phyloP scores from a whole-genome alignment of 192 early-diverging fungal species.

The Linnemannia hyalina region DNA sequence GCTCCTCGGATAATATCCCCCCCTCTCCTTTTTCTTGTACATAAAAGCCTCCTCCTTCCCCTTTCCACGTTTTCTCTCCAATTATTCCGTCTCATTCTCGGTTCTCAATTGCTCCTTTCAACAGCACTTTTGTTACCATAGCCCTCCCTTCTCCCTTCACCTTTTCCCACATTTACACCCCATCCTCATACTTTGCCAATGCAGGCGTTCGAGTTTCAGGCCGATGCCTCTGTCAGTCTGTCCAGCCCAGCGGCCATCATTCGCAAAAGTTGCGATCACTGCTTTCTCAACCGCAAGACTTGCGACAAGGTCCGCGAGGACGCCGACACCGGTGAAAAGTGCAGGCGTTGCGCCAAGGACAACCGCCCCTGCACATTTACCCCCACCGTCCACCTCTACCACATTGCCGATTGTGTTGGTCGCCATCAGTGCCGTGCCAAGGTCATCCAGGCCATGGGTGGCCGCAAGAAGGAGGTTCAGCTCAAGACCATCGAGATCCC shows the following conservation, averaged over 20 bases:
- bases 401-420: conserved; percentile 54
- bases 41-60: background rate
- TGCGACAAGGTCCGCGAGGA: conserved; percentile 53
- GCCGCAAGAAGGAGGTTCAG: conserved; percentile 48
- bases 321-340: conserved; percentile 44
- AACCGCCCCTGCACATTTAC: conserved; percentile 55
- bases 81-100: background rate
- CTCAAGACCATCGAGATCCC: conserved; percentile 56
- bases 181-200: conserved; percentile 15
- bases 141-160: background rate
- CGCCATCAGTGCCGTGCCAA: conserved; percentile 57
- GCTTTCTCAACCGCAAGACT: conserved; percentile 52
- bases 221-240: conserved; percentile 47
- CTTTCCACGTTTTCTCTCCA: background rate
- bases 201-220: conserved; percentile 56
- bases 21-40: no score
- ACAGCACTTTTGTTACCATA: background rate
- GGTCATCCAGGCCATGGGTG: conserved; percentile 57
- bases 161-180: background rate
- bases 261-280: conserved; percentile 53
- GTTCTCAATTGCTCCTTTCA: background rate
- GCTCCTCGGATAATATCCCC: background rate
- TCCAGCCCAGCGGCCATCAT: conserved; percentile 50
- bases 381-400: conserved; percentile 52
- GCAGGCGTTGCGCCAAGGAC: conserved; percentile 53